phyloP scores from a whole-genome alignment of 805 yeast genomes.

The Yamadazyma tumulicola region DNA sequence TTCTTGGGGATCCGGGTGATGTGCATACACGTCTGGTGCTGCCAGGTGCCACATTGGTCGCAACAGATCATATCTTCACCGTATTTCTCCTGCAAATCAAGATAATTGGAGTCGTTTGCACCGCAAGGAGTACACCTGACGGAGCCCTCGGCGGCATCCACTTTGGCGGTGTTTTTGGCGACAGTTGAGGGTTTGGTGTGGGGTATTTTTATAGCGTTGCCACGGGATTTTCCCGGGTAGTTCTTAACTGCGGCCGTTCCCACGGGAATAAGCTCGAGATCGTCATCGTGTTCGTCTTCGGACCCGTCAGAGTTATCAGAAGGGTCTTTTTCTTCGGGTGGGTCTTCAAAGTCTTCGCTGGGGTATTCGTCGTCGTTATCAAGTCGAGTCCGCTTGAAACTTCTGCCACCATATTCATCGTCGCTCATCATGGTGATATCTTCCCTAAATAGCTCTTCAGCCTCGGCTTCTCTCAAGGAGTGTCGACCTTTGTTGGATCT shows the following conservation, averaged over 20 bases:
- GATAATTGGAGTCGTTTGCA: conserved; percentile 52
- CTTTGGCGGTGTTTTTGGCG: neutral
- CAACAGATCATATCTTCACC: conserved; percentile 64
- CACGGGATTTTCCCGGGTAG: neutral
- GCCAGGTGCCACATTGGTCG: conserved; percentile 68
- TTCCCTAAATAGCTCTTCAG: too few species aligned
- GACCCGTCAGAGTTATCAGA: neutral
- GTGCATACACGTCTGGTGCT: conserved; percentile 65
- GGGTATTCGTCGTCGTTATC: conserved; percentile 14
- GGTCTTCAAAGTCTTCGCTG: conserved; percentile 1
- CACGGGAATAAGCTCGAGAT: too few species aligned
- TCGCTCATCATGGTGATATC: neutral
- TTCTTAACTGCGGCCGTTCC: neutral
- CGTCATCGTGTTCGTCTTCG: neutral
- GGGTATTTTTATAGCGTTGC: neutral
- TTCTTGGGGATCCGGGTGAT: conserved; percentile 40
- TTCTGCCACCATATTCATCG: conserved; percentile 9
- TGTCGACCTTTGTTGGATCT: conserved; percentile 41
- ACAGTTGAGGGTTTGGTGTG: neutral
- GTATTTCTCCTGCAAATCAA: conserved; percentile 50
- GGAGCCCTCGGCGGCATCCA: neutral
- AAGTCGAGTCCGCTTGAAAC: too few species aligned
- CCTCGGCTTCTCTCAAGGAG: conserved; percentile 21
- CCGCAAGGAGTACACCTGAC: conserved; percentile 65
- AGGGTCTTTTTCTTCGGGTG: neutral